phyloP scores from a whole-genome alignment of 2,329 filamentous ascomycete species.

The Xylaria sp. region DNA sequence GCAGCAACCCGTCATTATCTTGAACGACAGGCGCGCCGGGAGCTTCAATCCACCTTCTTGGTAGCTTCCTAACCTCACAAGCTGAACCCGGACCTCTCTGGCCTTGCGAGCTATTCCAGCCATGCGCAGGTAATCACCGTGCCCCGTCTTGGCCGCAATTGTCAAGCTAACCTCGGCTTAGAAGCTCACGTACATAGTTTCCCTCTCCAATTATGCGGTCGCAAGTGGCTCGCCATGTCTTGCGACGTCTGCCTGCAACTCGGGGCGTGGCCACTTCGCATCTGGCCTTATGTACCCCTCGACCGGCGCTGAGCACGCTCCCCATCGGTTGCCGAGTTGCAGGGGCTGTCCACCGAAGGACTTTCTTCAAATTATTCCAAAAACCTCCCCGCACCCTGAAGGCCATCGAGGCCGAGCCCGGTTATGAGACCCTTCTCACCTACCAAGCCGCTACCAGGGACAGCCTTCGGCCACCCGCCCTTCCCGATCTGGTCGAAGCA shows the following conservation, averaged over 20 bases:
- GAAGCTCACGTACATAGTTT: conserved; percentile 26
- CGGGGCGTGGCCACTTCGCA: conserved; percentile 19
- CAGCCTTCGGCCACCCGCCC: conserved; percentile 58
- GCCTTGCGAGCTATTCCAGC: conserved; percentile 19
- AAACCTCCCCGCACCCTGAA: conserved; percentile 56
- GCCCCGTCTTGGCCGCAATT: conserved; percentile 6
- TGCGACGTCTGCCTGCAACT: conserved; percentile 35
- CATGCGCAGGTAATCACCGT: conserved; percentile 29
- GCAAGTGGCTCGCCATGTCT: conserved; percentile 35
- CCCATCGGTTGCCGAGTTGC: conserved; percentile 28
- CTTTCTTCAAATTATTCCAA: conserved; percentile 59
- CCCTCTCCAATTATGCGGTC: conserved; percentile 33
- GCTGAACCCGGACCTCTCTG: conserved; percentile 1
- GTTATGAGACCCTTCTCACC: conserved; percentile 66
- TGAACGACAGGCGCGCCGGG: conserved; percentile 19
- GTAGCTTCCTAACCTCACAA: conserved; percentile 11
- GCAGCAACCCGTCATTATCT: conserved; percentile 1
- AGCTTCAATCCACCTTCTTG: conserved; percentile 13
- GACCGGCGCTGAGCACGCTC: conserved; percentile 29
- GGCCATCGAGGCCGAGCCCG: conserved; percentile 60
- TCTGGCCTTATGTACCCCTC: conserved; percentile 13
- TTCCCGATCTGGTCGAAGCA: conserved; percentile 58
- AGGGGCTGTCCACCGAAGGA: conserved; percentile 40
- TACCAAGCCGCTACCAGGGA: conserved; percentile 59
- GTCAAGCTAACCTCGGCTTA: conserved; percentile 22